Conservation (phyloP, 805 yeast species). For the Cephaloascus albidus region DNA sequence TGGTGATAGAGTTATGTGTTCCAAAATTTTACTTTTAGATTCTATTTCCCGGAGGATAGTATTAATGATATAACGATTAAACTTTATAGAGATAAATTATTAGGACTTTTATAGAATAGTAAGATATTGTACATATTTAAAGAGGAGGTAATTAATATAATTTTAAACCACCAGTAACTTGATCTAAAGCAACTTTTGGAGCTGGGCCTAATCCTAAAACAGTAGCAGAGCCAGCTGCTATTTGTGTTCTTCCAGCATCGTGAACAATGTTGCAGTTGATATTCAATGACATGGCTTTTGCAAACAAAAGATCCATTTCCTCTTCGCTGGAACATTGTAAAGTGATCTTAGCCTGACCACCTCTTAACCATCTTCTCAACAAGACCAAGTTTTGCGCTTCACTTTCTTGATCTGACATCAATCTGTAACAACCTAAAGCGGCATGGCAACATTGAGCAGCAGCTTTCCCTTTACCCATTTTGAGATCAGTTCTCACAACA, state of each 20-base stretch:
- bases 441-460: conserved; percentile 99
- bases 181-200: conserved; percentile 71
- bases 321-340: conserved; percentile 64
- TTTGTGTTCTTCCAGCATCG: conserved; percentile 96
- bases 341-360: conserved; percentile 93
- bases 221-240: conserved; percentile 93
- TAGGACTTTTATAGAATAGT: not conserved
- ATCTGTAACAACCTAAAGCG: conserved; percentile 80
- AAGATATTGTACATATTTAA: too few species aligned
- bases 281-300: conserved; percentile 71
- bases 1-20: conserved; percentile 38
- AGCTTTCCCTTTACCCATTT: conserved; percentile 90
- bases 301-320: conserved; percentile 66
- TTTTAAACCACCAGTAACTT: conserved; percentile 71
- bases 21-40: conserved; percentile 32
- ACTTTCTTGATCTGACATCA: conserved; percentile 43
- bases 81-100: too few species aligned
- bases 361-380: conserved; percentile 66
- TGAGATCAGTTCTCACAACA: conserved; percentile 78
- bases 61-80: conserved; percentile 14
- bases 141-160: conserved; percentile 41
- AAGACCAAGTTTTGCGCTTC: conserved; percentile 52
- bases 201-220: conserved; percentile 98
- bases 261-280: conserved; percentile 75
- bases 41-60: conserved; percentile 29